Evolutionary conservation across 306 rosid genomes (phyloP), one percentile per base, ranked within the genome.

Genomic region (Benincasa hispida): DNA sequence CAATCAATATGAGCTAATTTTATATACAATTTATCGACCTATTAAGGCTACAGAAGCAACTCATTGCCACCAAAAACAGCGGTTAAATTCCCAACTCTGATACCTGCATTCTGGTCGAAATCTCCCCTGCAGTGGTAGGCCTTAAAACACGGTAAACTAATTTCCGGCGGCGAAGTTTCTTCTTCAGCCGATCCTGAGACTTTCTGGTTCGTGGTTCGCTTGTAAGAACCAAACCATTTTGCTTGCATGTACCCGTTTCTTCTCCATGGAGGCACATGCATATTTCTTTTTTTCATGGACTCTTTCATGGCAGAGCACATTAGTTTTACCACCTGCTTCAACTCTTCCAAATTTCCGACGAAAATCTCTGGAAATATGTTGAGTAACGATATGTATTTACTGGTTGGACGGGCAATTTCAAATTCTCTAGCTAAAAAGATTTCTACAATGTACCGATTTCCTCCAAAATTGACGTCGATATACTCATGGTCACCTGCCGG

Each of bases 251-350:
- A 90, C n/a, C 76, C 80, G 3, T 84, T 83, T 86, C 90, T 89
- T 48, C 99, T 89, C 99, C 99, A 92, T 6, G 97, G 99, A 14
- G 99, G 91, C 19, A 86, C 53, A 0, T 81, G 85, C 81, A 94
- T 60, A 50, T 83, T 84, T 74, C 7, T 79, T 61, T 22, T 73
- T 57, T 87, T 90, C 95, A 94, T 83, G 1, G 97, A 92, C 13
- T 75, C 79, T 15, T 88, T 94, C 12, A 92, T 86, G 18, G 91
- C 95, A 3, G 24, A 83, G 87, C 95, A 83, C 93, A 92, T 89
- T 1, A 87, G 53, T 78, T 79, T 82, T 69, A 82, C 91, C 34
- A 92, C 81, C 62, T 55, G 67, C 80, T 92, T 89, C 32, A 90
- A 73, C 17, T 87, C 90, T 7, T 86, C 89, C 21, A 82, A 82